A percentile compares a stretch with the other conserved stretches of the same genome.
These are phyloP conservation scores for Gorgonomyces haynaldii DNA, from an alignment of 192 early-diverging fungal genomes.

Conservation along the genomic window DNA sequence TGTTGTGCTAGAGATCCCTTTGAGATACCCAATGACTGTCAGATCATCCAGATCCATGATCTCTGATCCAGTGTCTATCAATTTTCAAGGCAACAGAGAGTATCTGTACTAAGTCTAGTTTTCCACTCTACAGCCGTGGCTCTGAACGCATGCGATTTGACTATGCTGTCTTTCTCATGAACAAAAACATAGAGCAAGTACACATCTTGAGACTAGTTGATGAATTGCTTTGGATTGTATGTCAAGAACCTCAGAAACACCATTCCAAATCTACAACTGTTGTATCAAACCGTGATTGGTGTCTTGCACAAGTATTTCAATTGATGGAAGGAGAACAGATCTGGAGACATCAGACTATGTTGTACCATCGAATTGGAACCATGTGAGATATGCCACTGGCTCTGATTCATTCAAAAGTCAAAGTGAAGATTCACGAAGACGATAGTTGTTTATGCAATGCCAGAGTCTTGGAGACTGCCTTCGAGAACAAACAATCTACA, in stretches of 20 bases:
- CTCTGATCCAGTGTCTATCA: constrained; percentile 23
- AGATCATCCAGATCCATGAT: constrained; percentile 67
- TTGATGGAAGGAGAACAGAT: too few species aligned
- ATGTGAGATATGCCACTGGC: too few species aligned
- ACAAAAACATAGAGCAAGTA: constrained; percentile 80
- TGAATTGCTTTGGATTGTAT: neutral
- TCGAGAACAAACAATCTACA: too few species aligned
- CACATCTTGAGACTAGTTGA: neutral
- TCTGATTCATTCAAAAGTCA: too few species aligned
- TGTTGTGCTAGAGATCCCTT: constrained; percentile 52
- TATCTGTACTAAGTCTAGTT: constrained; percentile 32
- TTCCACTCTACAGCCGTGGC: constrained; percentile 61
- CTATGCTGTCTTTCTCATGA: constrained; percentile 72
- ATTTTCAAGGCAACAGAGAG: constrained; percentile 21
- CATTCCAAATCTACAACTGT: neutral
- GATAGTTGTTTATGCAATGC: neutral
- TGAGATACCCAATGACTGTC: constrained; percentile 61
- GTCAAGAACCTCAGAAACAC: neutral
- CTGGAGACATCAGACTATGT: too few species aligned
- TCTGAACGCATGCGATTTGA: constrained; percentile 60
- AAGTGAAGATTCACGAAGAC: too few species aligned
- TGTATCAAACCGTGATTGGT: too few species aligned
- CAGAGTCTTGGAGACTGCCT: neutral
- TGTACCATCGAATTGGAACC: too few species aligned
- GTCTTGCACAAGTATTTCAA: too few species aligned